These are phyloP conservation scores for Ophiostoma sp. DNA, from an alignment of 2,329 filamentous ascomycete species.

Conservation along the genomic window DNA sequence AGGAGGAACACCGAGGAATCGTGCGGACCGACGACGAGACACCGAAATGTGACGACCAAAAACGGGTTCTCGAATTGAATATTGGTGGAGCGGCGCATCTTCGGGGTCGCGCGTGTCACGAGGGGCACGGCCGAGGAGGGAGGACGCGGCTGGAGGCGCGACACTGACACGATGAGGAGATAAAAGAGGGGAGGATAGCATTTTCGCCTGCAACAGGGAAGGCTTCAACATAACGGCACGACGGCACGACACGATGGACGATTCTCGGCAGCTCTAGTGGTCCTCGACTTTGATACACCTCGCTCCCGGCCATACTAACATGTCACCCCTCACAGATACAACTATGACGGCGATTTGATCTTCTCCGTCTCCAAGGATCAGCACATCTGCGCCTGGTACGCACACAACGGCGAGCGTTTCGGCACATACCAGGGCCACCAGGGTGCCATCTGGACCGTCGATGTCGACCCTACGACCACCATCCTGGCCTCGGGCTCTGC, in stretches of 20 bases:
- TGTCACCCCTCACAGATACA: slow-evolving; percentile 54
- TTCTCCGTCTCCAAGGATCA: slow-evolving; percentile 31
- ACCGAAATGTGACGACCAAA: neutral
- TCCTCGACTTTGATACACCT: neutral
- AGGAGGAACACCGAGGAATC: neutral
- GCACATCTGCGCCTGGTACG: slow-evolving; percentile 92
- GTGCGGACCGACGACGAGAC: neutral
- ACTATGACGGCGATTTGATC: slow-evolving; percentile 76
- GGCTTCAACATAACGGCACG: neutral
- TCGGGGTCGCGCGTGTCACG: neutral
- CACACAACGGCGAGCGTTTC: slow-evolving; percentile 94
- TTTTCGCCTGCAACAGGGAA: neutral
- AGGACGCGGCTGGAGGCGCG: neutral
- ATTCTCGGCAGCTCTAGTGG: neutral
- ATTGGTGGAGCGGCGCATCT: neutral
- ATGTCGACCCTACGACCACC: slow-evolving; percentile 86
- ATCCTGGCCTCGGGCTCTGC: slow-evolving; percentile 92
- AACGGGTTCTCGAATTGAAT: neutral
- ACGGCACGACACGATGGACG: neutral
- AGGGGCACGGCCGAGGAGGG: neutral
- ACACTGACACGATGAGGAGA: neutral
- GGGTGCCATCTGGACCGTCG: slow-evolving; percentile 97
- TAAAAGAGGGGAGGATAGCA: neutral
- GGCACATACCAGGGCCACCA: slow-evolving; percentile 96
- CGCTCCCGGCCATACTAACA: neutral